These are phyloP conservation scores for Aspergillus oerlinghausenensis DNA, from an alignment of 2,329 filamentous ascomycete species.

Conservation along the genomic window DNA sequence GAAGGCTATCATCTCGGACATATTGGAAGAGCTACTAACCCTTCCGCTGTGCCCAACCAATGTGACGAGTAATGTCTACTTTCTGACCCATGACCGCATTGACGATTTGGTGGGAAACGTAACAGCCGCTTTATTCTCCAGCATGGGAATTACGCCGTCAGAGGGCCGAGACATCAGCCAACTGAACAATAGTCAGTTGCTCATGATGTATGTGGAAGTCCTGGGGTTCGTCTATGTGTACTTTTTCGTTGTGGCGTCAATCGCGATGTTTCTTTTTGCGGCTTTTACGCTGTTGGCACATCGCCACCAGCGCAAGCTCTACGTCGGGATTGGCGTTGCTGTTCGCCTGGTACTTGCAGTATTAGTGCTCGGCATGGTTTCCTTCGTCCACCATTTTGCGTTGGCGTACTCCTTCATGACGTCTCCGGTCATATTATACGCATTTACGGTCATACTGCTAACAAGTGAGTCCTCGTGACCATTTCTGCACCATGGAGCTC, in stretches of 20 bases:
- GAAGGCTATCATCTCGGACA: slow-evolving; percentile 27
- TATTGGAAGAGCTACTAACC: slow-evolving; percentile 27
- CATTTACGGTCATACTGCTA: slow-evolving; percentile 29
- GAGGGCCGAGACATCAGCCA: slow-evolving; percentile 22
- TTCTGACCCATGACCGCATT: slow-evolving; percentile 24
- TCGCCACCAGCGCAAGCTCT: slow-evolving; percentile 20
- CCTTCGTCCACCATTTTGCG: slow-evolving; percentile 28
- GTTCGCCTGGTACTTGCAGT: slow-evolving; percentile 27
- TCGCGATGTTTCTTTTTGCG: slow-evolving; percentile 35
- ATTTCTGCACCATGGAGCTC: not conserved
- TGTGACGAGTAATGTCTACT: slow-evolving; percentile 12
- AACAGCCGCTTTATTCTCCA: slow-evolving; percentile 37
- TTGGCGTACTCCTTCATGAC: slow-evolving; percentile 38
- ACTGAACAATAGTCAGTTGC: slow-evolving; percentile 26
- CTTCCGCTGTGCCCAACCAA: slow-evolving; percentile 26
- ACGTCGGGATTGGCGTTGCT: slow-evolving; percentile 22
- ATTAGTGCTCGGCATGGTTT: slow-evolving; percentile 24
- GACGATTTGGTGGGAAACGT: slow-evolving; percentile 37
- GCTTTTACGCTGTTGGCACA: slow-evolving; percentile 27
- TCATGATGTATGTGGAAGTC: slow-evolving; percentile 35
- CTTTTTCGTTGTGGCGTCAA: slow-evolving; percentile 34
- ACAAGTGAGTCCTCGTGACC: slow-evolving; percentile 20
- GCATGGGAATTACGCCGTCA: slow-evolving; percentile 35
- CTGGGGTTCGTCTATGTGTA: slow-evolving; percentile 39
- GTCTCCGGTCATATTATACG: slow-evolving; percentile 35